These are phyloP conservation scores for Ramaria rubella DNA, from an alignment of 768 basidiomycete genomes.

Conservation along the genomic window DNA sequence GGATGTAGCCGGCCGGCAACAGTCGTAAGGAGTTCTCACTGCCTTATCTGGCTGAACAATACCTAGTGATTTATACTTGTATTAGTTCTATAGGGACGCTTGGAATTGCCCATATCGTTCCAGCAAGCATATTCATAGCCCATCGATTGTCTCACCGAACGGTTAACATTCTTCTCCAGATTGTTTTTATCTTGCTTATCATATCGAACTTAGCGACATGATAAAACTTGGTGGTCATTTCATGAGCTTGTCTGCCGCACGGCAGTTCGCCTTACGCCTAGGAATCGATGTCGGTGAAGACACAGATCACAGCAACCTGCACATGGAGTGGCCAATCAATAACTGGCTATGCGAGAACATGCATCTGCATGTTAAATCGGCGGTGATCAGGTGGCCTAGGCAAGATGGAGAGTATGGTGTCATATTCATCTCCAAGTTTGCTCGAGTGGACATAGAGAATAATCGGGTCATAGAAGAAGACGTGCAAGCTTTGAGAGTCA, in stretches of 20 bases:
- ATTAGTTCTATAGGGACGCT: too few species aligned
- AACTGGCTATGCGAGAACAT: too few species aligned
- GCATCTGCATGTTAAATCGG: too few species aligned
- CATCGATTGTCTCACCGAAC: not conserved
- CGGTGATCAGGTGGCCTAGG: too few species aligned
- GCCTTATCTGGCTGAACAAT: not conserved
- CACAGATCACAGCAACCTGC: too few species aligned
- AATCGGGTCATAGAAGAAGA: too few species aligned
- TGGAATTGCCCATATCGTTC: not conserved
- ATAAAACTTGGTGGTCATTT: not conserved
- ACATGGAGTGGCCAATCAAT: too few species aligned
- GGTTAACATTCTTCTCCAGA: not conserved
- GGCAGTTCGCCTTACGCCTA: not conserved
- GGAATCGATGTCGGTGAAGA: not conserved
- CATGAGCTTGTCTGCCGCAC: not conserved
- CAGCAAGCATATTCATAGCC: not conserved
- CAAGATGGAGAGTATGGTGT: too few species aligned
- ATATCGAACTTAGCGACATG: not conserved
- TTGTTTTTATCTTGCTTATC: not conserved
- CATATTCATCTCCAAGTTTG: too few species aligned
- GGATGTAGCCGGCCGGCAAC: too few species aligned
- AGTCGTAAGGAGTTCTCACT: not conserved
- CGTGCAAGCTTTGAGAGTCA: too few species aligned
- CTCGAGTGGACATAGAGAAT: too few species aligned
- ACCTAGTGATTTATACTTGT: not conserved